Percentiles rank a stretch among this genome's conserved stretches.
Conservation (phyloP, 2,329 filamentous ascomycete genomes). For the Cladosporium sp. region DNA sequence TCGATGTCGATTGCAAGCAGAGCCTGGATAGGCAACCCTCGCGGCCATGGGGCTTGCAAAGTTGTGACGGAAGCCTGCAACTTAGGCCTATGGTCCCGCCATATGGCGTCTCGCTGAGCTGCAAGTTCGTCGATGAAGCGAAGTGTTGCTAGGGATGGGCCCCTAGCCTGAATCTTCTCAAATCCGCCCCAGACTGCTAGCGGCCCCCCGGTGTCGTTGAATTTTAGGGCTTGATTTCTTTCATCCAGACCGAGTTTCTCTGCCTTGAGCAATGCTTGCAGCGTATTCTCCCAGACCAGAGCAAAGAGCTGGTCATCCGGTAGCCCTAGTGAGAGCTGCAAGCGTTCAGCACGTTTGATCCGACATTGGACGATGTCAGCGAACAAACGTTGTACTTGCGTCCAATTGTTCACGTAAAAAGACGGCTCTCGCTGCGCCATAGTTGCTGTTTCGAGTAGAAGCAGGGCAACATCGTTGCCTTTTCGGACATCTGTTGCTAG, state of each 20-base stretch:
- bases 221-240: slow-evolving; percentile 16
- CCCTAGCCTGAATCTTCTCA: not conserved
- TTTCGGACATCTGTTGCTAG: not conserved
- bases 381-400: slow-evolving; percentile 13
- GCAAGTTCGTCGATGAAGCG: slow-evolving; percentile 35
- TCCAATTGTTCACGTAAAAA: slow-evolving; percentile 23
- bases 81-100: slow-evolving; percentile 26
- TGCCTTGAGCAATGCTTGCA: slow-evolving; percentile 19
- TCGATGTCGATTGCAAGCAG: slow-evolving; percentile 22
- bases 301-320: slow-evolving; percentile 19
- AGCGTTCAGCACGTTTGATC: slow-evolving; percentile 9
- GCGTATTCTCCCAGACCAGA: slow-evolving; percentile 26
- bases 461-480: slow-evolving; percentile 28
- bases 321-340: slow-evolving; percentile 17
- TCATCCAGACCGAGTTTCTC: slow-evolving; percentile 20
- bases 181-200: not conserved
- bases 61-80: slow-evolving; percentile 22
- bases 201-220: slow-evolving; percentile 13
- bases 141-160: slow-evolving; percentile 22
- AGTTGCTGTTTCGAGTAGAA: slow-evolving; percentile 29
- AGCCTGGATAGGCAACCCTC: slow-evolving; percentile 32
- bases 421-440: slow-evolving; percentile 31
- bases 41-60: slow-evolving; percentile 29
- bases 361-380: slow-evolving; percentile 17
- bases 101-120: slow-evolving; percentile 29